These are phyloP conservation scores for Jamesozyma gamospora DNA, from an alignment of 805 yeast genomes.

Conservation along the genomic window DNA sequence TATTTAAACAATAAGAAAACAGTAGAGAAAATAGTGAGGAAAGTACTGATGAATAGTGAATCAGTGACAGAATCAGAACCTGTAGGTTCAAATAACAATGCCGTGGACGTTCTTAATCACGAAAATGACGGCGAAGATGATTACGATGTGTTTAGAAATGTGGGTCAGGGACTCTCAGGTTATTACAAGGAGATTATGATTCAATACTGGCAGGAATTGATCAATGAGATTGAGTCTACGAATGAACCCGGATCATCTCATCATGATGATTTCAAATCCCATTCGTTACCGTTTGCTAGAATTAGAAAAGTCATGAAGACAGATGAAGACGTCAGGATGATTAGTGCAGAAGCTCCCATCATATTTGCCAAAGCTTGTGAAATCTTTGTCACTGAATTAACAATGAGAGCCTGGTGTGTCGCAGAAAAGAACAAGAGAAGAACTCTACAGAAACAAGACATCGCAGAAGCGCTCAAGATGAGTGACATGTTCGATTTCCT, in stretches of 20 bases:
- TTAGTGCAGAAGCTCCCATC: slow-evolving; percentile 96
- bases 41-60: too few relatives aligned
- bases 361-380: slow-evolving; percentile 97
- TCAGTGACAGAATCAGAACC: not conserved
- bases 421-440: slow-evolving; percentile 94
- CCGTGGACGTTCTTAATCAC: too few relatives aligned
- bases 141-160: slow-evolving; percentile 65
- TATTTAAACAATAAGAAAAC: too few relatives aligned
- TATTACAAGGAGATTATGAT: slow-evolving; percentile 80
- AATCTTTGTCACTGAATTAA: slow-evolving; percentile 88
- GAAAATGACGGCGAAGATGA: slow-evolving; percentile 24
- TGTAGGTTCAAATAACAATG: not conserved
- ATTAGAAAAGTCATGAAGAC: slow-evolving; percentile 97
- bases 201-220: slow-evolving; percentile 95
- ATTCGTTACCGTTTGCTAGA: slow-evolving; percentile 89
- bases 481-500: slow-evolving; percentile 96
- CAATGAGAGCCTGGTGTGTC: slow-evolving; percentile 98
- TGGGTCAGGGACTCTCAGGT: slow-evolving; percentile 84
- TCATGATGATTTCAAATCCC: slow-evolving; percentile 86
- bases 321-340: slow-evolving; percentile 95
- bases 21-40: too few relatives aligned
- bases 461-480: slow-evolving; percentile 88
- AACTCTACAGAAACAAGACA: slow-evolving; percentile 87
- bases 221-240: slow-evolving; percentile 52
- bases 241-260: slow-evolving; percentile 48